Evolutionary conservation across 169 alveolate species (phyloP).

Genomic region (Plasmodium ovale): DNA sequence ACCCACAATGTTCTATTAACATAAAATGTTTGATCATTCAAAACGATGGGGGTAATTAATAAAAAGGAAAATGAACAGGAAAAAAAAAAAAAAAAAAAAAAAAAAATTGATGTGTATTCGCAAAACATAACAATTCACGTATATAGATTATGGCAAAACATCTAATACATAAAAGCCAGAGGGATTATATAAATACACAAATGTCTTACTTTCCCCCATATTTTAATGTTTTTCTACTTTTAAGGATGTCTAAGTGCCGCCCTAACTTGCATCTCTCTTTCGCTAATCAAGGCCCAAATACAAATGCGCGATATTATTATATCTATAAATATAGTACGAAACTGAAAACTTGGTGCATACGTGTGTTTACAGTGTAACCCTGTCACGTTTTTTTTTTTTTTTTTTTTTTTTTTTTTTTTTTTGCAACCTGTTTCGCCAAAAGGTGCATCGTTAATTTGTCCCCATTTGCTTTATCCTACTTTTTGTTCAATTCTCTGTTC

Average conservation of each 20-base stretch:
- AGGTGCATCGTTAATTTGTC: no score
- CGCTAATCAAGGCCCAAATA: slow-evolving; percentile 55
- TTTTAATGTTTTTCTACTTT: background rate
- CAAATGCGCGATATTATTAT: slow-evolving; percentile 61
- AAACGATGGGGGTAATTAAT: slow-evolving; percentile 71
- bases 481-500: no score
- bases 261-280: slow-evolving; percentile 63
- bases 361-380: background rate
- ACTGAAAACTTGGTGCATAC: background rate
- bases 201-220: background rate
- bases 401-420: slow-evolving; percentile 1
- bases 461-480: no score
- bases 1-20: slow-evolving; percentile 63
- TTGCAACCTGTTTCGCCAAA: background rate
- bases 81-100: no score
- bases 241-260: slow-evolving; percentile 67
- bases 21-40: slow-evolving; percentile 63
- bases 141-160: no score
- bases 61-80: no score
- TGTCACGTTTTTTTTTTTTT: slow-evolving; percentile 2
- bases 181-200: slow-evolving; percentile 2
- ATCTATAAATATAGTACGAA: slow-evolving; percentile 55
- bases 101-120: no score
- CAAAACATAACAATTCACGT: background rate
- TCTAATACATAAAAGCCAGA: slow-evolving; percentile 2